Evolutionary conservation across 2,329 filamentous ascomycete genomes (phyloP), one percentile per base, ranked within the genome.

Genomic region (Davidsoniella virescens): DNA sequence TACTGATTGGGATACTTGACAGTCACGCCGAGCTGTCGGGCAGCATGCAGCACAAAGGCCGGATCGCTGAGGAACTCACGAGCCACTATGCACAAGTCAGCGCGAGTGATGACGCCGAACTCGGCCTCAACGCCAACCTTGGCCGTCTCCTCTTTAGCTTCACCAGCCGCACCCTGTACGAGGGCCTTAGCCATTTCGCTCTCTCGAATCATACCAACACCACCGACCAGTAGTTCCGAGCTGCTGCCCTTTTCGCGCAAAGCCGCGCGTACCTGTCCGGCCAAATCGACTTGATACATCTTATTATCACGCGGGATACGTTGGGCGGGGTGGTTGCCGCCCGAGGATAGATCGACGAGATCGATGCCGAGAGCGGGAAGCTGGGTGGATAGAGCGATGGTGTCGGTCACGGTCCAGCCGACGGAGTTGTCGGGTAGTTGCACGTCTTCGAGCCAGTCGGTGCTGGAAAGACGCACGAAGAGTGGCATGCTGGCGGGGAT

Each of bases 41-140:
- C 87, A 55, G 76, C 80, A 33, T 75, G 72, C 64, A 86, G 77
- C 7, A 87, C 82, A 60, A 87, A 78, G 52, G 84, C 80, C 0
- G 87, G 84, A 60, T 94, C 86, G 62, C 86, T 78, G 65, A 93
- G 71, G 64, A 92, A 92, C 59, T 83, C 81, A 51, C 86, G 71
- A 0, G 76, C 88, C 1, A 82, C 71, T 16, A 90, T 70, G 0
- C 82, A 78, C n/a, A 88, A 63, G 60, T 95, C 87, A 1, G 73
- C 76, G 60, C 69, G 65, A 14, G 70, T 59, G 56, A 53, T 57
- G 47, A 58, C 59, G 5, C 67, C 67, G 2, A 64, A 49, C 57
- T 67, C 65, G 50, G 62, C 61, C 46, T 65, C 64, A 4, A 69
- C 60, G 59, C 68, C 65, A 17, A 69, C 25, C 57, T 6, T 57